phyloP scores from a whole-genome alignment of 345 rosid species.

The Toxicodendron radicans region DNA sequence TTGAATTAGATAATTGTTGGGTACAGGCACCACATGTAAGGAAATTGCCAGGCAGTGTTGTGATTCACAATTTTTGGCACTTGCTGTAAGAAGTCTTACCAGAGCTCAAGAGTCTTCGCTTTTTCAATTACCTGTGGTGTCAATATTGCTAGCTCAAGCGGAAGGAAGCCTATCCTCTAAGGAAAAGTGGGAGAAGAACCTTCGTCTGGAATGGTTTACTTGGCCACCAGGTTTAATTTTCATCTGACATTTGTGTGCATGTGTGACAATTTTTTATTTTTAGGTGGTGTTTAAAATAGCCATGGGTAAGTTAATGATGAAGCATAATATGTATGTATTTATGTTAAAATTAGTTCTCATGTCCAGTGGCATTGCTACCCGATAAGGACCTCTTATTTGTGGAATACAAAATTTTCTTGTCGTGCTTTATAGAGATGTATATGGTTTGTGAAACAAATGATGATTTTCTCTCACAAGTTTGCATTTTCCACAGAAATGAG shows the following conservation, averaged over 20 bases:
- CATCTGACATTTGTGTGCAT: background rate
- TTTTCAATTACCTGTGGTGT: conserved; percentile 63
- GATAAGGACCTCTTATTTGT: background rate
- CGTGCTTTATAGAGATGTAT: background rate
- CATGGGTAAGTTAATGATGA: background rate
- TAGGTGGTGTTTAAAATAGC: background rate
- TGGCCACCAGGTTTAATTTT: conserved; percentile 85
- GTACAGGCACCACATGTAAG: conserved; percentile 63
- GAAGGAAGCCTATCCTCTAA: conserved; percentile 84
- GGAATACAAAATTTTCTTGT: background rate
- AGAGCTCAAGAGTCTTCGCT: conserved; percentile 49
- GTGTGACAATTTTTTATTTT: background rate
- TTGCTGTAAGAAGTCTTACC: conserved; percentile 61
- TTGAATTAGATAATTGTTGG: conserved; percentile 18
- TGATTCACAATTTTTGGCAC: conserved; percentile 54
- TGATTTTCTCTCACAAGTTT: background rate
- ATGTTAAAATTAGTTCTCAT: background rate
- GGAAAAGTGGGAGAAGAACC: conserved; percentile 74
- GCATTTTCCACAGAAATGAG: conserved; percentile 63
- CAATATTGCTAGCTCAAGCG: conserved; percentile 76
- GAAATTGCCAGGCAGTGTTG: conserved; percentile 63
- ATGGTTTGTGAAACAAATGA: background rate
- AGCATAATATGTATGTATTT: too few species aligned
- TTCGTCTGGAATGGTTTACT: conserved; percentile 80
- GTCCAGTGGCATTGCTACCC: background rate